Base-by-base conservation (phyloP, 2,329 filamentous ascomycete species). In the Dothideomycetidae sp. region DNA sequence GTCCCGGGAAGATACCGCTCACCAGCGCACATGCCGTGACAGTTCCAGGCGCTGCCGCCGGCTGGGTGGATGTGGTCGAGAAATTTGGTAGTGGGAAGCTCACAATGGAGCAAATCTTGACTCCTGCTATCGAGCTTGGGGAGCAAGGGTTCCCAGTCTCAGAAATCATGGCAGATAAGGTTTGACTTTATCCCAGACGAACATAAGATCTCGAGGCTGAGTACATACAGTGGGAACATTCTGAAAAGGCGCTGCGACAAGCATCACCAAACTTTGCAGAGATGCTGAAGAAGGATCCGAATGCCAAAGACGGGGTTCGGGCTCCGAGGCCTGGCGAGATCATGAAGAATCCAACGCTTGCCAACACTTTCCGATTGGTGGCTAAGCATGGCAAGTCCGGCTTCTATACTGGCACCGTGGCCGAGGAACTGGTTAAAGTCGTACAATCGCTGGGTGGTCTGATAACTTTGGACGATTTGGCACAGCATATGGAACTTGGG, bases 101-200 rank as follows among this genome's bases (percentile, higher is more conserved):
- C 10, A 73, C 66, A 5, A 49, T 96, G 60, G 71, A 74, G 47
- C 75, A 92, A 50, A 76, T 96, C 41, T 64, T 98, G 9, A 69
- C 64, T 4, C 88, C 90, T 0, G 90, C 85, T 0, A 86, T 93
- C 44, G 74, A 79, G 52, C 63, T 96, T 23, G 90, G 76, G 4
- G 88, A 96, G 56, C 72, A 82, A 41, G 90, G 90, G 0, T 94
- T 88, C 46, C 83, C 90, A 0, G 83, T 98, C 2, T 83, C 80
- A 2, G 84, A 96, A 53, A 58, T 92, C 5, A 71, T 81, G 13
- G 73, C 78, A 0, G n/a, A n/a, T n/a, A n/a, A n/a, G n/a, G n/a
- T n/a, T 10, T 34, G 7, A 9, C 16, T 11, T 11, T 34, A 11
- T 18, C 19, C 5, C 29, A 17, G 5, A 31, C n/a, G n/a, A n/a